Evolutionary conservation across 805 yeast species (phyloP), one percentile per base, ranked within the genome.

Genomic region (Sugiyamaella floridensis): DNA sequence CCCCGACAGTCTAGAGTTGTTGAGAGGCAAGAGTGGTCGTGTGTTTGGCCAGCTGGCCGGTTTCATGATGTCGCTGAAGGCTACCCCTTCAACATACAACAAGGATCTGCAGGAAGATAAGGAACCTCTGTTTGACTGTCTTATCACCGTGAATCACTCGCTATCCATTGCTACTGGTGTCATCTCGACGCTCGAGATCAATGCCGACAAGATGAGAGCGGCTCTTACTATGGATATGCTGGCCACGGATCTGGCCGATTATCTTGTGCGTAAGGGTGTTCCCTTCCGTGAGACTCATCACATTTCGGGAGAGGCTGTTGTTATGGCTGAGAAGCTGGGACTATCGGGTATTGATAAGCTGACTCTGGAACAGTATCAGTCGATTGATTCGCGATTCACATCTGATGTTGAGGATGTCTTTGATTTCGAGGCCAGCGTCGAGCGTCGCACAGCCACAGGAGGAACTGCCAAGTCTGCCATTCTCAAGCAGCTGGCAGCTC

Each of bases 201-300:
- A 86, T 62, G 76, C 78, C 58, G 85, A 79, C 50, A 82, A 77
- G 60, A 93, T 93, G 99, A 79, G 76, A 62, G 82, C 78, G 44
- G 92, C 98, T 0, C 79, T 93, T 63, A 90, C 98, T 28, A 92
- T 92, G 96, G 99, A 93, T 71, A 93, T 93, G 99, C 79, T 93
- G 63, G 99, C 99, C 18, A 93, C 99, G 32, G 99, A 93, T 69
- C 78, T 93, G 62, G 99, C 99, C 42, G 99, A 93, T 70, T 93
- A 93, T 70, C 77, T 93, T 59, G 99, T 93, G 49, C 85, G 97
- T 74, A 90, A 85, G 70, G 99, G 99, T 55, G 99, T 93, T 60
- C 99, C 99, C 53, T 93, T 93, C 75, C 88, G 99, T 76, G 98
- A 93, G 73, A 93, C 99, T 0, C 99, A 93, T 73, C 98, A 93